Percentiles rank a stretch among this genome's conserved stretches.
Conservation (phyloP, 2,329 filamentous ascomycete species). For the Rutstroemia sp. region DNA sequence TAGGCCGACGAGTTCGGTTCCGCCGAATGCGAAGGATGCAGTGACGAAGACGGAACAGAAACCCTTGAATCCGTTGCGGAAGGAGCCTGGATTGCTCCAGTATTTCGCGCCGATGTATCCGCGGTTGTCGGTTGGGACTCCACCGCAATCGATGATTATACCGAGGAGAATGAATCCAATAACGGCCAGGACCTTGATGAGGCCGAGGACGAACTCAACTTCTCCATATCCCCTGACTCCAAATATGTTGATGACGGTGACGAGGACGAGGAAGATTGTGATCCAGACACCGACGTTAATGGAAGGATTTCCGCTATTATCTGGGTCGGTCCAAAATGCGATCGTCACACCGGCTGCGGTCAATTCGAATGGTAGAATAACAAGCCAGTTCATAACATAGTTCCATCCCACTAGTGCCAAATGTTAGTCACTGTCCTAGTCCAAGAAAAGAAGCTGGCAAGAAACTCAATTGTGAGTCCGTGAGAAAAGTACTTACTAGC, state of each 20-base stretch:
- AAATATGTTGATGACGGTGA: constrained; percentile 78
- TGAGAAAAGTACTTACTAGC: too few relatives aligned
- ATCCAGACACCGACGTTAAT: constrained; percentile 64
- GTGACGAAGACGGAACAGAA: constrained; percentile 67
- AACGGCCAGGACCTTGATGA: constrained; percentile 78
- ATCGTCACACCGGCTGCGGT: constrained; percentile 81
- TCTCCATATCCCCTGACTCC: constrained; percentile 86
- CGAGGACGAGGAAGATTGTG: constrained; percentile 70
- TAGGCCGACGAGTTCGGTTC: constrained; percentile 69
- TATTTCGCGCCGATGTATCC: constrained; percentile 54
- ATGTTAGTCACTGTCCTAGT: too few relatives aligned
- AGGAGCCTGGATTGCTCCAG: constrained; percentile 77
- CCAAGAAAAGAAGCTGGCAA: too few relatives aligned
- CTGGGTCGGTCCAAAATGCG: constrained; percentile 62
- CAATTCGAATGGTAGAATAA: constrained; percentile 77
- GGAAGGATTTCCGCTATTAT: constrained; percentile 35
- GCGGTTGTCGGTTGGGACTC: constrained; percentile 46
- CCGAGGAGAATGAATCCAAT: constrained; percentile 80
- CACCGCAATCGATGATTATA: constrained; percentile 68
- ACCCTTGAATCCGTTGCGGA: constrained; percentile 64
- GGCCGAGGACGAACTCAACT: constrained; percentile 82
- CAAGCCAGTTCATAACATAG: constrained; percentile 82
- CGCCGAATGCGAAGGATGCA: constrained; percentile 64
- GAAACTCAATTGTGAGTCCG: too few relatives aligned
- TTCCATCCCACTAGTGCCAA: constrained; percentile 69